Conservation (phyloP, 176 grass and related monocot species). For the Poa annua region DNA sequence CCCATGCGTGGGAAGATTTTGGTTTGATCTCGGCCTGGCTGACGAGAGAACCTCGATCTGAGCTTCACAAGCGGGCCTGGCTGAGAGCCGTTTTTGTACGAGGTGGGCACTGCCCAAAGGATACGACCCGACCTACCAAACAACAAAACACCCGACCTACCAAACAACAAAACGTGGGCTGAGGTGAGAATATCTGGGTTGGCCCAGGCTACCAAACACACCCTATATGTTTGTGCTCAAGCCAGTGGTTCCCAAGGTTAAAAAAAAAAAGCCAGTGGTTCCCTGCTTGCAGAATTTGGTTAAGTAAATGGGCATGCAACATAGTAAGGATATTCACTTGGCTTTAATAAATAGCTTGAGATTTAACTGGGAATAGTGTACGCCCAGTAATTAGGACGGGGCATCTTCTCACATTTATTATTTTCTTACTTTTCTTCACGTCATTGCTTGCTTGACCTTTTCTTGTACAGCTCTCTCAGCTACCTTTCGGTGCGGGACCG, state of each 20-base stretch:
- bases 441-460: slow-evolving; percentile 29
- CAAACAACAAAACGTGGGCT: no score
- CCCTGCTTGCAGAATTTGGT: slow-evolving; percentile 18
- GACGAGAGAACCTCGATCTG: no score
- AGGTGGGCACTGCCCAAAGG: no score
- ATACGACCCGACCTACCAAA: no score
- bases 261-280: not conserved
- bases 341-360: not conserved
- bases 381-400: not conserved
- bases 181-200: no score
- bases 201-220: no score
- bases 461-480: slow-evolving; percentile 64
- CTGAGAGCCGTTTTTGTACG: no score
- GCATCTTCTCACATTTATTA: not conserved
- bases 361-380: slow-evolving; percentile 17
- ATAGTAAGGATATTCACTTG: not conserved
- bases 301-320: not conserved
- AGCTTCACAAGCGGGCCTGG: no score
- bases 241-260: slow-evolving; percentile 9
- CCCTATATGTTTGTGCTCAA: not conserved
- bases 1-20: no score
- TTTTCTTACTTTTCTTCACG: not conserved
- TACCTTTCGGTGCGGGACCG: slow-evolving; percentile 63
- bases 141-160: no score
- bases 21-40: no score